phyloP scores from a whole-genome alignment of 2,329 filamentous ascomycete genomes.

The Aureobasidium melanogenum region DNA sequence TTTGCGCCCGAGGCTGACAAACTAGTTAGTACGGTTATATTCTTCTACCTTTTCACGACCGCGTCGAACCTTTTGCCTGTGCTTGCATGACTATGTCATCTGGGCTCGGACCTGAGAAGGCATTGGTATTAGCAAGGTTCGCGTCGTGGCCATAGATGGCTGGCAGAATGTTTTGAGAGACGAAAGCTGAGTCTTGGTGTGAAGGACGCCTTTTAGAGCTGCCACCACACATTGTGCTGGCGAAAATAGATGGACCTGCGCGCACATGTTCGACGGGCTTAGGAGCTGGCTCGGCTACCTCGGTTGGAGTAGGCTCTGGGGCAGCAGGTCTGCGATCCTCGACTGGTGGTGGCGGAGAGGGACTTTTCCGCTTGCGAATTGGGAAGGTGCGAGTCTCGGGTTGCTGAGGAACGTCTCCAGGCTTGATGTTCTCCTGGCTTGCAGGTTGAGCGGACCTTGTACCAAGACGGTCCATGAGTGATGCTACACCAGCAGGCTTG shows the following conservation, averaged over 20 bases:
- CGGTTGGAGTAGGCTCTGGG: neutral
- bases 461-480: slow-evolving; percentile 36
- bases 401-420: neutral
- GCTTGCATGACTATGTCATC: slow-evolving; percentile 83
- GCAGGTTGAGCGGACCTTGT: slow-evolving; percentile 17
- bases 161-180: slow-evolving; percentile 23
- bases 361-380: slow-evolving; percentile 13
- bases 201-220: neutral
- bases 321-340: slow-evolving; percentile 6
- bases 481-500: slow-evolving; percentile 23
- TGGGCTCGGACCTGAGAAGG: slow-evolving; percentile 79
- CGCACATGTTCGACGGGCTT: neutral
- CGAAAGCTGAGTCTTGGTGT: neutral
- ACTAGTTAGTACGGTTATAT: neutral
- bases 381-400: neutral
- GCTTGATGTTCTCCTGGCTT: neutral
- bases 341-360: slow-evolving; percentile 12
- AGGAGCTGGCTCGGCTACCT: neutral
- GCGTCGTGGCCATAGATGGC: slow-evolving; percentile 33
- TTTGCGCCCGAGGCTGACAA: slow-evolving; percentile 18
- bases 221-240: slow-evolving; percentile 10
- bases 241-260: slow-evolving; percentile 14
- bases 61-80: slow-evolving; percentile 46
- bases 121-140: slow-evolving; percentile 40
- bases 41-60: slow-evolving; percentile 1